These are phyloP conservation scores for Drosera capensis DNA, from an alignment of 148 eudicot species.

Conservation along the genomic window DNA sequence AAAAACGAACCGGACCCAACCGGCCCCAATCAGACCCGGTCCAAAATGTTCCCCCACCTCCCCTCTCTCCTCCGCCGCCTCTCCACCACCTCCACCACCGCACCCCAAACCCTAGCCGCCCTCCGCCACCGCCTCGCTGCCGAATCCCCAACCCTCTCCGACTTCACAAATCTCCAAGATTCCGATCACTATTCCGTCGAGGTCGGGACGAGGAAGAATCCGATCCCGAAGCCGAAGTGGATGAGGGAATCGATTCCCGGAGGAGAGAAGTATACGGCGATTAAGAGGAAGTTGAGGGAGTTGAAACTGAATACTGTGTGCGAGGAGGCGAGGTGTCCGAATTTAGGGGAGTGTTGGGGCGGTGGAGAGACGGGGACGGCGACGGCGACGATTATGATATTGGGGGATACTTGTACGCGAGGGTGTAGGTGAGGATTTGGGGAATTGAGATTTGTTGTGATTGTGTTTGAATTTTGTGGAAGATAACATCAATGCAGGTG, in stretches of 20 bases:
- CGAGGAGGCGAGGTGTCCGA: slow-evolving; percentile 90
- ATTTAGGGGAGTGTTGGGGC: slow-evolving; percentile 97
- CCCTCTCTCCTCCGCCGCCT: slow-evolving; percentile 12
- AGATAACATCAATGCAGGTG: no score
- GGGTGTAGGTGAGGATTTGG: slow-evolving; percentile 51
- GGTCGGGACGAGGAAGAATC: slow-evolving; percentile 84
- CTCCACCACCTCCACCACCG: slow-evolving; percentile 11
- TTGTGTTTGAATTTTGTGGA: no score
- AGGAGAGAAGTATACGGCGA: slow-evolving; percentile 65
- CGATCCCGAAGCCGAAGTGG: slow-evolving; percentile 91
- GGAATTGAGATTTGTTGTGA: background rate
- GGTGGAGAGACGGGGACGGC: slow-evolving; percentile 96
- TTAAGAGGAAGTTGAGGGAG: slow-evolving; percentile 77
- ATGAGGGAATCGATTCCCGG: slow-evolving; percentile 88
- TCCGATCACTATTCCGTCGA: slow-evolving; percentile 56
- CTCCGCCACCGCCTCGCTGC: slow-evolving; percentile 71
- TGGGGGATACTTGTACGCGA: slow-evolving; percentile 94
- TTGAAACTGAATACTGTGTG: slow-evolving; percentile 88
- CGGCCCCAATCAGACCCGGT: no score
- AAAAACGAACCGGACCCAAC: slow-evolving; percentile 9
- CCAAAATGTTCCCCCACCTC: slow-evolving; percentile 12
- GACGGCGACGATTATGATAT: slow-evolving; percentile 91
- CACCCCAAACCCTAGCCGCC: slow-evolving; percentile 41
- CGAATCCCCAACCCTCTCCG: slow-evolving; percentile 46
- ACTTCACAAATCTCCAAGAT: slow-evolving; percentile 32